phyloP scores from a whole-genome alignment of 345 rosid genomes.

The Gossypium australe region DNA sequence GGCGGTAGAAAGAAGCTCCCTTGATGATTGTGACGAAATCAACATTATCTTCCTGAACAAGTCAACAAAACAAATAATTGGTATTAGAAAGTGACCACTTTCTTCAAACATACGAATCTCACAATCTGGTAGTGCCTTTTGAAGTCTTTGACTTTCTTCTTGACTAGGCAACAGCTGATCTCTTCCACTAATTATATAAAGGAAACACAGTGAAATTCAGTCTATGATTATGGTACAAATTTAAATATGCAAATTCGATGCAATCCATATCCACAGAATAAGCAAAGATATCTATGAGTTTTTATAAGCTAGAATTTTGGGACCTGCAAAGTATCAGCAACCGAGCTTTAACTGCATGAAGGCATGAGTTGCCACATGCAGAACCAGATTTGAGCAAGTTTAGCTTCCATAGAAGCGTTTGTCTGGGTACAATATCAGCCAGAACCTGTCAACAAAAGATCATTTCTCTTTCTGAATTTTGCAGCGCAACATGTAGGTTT shows the following conservation, averaged over 20 bases:
- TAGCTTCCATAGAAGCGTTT: slow-evolving; percentile 78
- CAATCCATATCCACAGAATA: background rate
- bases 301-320: slow-evolving; percentile 1
- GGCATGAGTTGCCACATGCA: slow-evolving; percentile 46
- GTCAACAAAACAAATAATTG: slow-evolving; percentile 1
- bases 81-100: slow-evolving; percentile 38
- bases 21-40: slow-evolving; percentile 59
- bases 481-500: background rate
- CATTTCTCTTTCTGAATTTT: slow-evolving; percentile 8
- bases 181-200: slow-evolving; percentile 43
- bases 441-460: slow-evolving; percentile 44
- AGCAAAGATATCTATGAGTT: background rate
- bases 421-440: slow-evolving; percentile 48
- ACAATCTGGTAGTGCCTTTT: slow-evolving; percentile 35
- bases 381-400: slow-evolving; percentile 57
- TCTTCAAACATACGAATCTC: slow-evolving; percentile 52
- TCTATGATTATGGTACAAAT: background rate
- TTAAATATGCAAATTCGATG: background rate
- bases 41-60: slow-evolving; percentile 59
- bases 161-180: slow-evolving; percentile 71
- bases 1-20: slow-evolving; percentile 57
- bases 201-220: background rate
- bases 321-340: slow-evolving; percentile 60
- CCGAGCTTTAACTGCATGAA: slow-evolving; percentile 50
- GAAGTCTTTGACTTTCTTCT: slow-evolving; percentile 61